Conservation (phyloP, 192 early-diverging fungal species). For the Coemansia sp. region DNA sequence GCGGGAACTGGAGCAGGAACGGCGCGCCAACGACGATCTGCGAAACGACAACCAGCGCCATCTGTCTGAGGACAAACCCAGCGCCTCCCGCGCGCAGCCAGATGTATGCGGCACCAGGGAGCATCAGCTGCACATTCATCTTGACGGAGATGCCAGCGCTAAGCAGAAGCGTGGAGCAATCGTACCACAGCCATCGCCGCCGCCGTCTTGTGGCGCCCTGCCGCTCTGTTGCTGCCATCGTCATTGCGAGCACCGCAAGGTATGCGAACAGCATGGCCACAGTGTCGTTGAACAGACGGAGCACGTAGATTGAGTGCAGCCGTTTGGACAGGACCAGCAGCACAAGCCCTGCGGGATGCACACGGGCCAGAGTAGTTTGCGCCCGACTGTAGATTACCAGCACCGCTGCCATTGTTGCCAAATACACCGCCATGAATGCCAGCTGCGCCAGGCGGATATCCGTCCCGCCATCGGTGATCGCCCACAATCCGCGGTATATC, state of each 20-base stretch:
- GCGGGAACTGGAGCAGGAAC: constrained; percentile 59
- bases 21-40: constrained; percentile 64
- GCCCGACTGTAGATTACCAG: constrained; percentile 63
- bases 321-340: constrained; percentile 75
- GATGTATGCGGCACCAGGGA: constrained; percentile 77
- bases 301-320: constrained; percentile 91
- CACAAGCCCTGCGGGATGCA: constrained; percentile 67
- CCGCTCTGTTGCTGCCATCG: constrained; percentile 19
- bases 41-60: constrained; percentile 7
- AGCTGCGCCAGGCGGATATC: constrained; percentile 77
- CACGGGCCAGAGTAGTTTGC: constrained; percentile 28
- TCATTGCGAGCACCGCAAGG: constrained; percentile 64
- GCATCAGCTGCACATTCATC: constrained; percentile 93
- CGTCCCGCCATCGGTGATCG: constrained; percentile 66
- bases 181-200: constrained; percentile 1
- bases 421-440: constrained; percentile 77
- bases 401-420: constrained; percentile 67
- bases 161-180: constrained; percentile 22
- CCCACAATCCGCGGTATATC: constrained; percentile 72
- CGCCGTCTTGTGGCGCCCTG: constrained; percentile 22
- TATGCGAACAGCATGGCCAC: constrained; percentile 87
- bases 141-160: constrained; percentile 87
- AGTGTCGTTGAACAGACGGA: constrained; percentile 92
- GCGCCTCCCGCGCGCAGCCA: constrained; percentile 40
- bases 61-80: constrained; percentile 9